Evolutionary conservation across 177 flowering plant species (phyloP).

Genomic region (Vitis hybrid): DNA sequence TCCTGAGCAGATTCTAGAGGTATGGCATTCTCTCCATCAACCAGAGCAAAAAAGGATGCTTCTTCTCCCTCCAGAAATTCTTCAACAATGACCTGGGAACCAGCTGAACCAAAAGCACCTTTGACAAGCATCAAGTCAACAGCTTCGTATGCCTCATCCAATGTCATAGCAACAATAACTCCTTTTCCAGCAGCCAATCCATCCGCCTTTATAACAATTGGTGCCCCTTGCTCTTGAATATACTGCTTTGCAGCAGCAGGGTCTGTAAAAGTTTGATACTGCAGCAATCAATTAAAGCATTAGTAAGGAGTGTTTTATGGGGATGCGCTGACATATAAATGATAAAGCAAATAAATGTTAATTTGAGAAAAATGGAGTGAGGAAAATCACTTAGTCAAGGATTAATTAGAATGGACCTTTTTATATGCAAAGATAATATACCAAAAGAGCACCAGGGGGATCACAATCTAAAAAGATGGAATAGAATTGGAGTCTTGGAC

Average conservation of each 20-base stretch:
- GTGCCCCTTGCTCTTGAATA: constrained; percentile 82
- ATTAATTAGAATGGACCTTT: too few relatives aligned
- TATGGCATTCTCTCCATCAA: constrained; percentile 91
- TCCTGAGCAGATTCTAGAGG: constrained; percentile 98
- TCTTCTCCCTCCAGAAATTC: constrained; percentile 96
- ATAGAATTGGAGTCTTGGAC: too few relatives aligned
- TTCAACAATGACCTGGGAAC: constrained; percentile 75
- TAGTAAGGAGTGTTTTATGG: not conserved
- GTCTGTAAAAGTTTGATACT: constrained; percentile 85
- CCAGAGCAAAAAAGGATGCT: constrained; percentile 94
- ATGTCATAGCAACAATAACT: constrained; percentile 87
- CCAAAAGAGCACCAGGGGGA: too few relatives aligned
- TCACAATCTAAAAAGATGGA: too few relatives aligned
- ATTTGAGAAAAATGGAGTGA: not conserved
- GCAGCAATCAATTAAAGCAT: constrained; percentile 33
- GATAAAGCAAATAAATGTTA: not conserved
- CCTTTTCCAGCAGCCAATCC: constrained; percentile 99
- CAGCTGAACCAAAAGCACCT: constrained; percentile 84
- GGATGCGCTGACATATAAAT: not conserved
- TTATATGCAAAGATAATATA: too few relatives aligned
- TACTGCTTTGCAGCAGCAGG: constrained; percentile 76
- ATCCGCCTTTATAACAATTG: constrained; percentile 94
- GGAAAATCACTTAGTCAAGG: too few relatives aligned
- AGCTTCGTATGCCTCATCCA: constrained; percentile 86
- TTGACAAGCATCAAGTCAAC: constrained; percentile 87